phyloP scores from a whole-genome alignment of 2,329 filamentous ascomycete genomes.

The Bimuria novae-zelandiae region DNA sequence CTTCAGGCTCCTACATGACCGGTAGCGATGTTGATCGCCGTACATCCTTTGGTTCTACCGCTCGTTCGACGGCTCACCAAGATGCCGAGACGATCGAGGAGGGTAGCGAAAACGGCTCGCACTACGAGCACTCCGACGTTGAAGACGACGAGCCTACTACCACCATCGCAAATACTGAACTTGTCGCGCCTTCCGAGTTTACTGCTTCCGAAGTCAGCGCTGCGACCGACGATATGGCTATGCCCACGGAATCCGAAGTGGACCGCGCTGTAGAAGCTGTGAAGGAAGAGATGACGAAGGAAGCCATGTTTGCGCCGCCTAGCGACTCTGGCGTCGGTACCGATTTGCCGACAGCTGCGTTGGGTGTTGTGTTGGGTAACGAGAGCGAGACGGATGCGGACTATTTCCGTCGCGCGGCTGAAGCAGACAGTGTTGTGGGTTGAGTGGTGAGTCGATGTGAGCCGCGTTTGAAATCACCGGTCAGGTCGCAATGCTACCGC shows the following conservation, averaged over 20 bases:
- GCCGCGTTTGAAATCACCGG: background rate
- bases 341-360: conserved; percentile 40
- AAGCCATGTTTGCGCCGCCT: conserved; percentile 25
- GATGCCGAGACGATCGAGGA: conserved; percentile 40
- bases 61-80: conserved; percentile 37
- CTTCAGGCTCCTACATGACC: conserved; percentile 55
- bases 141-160: conserved; percentile 39
- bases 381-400: conserved; percentile 36
- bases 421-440: conserved; percentile 45
- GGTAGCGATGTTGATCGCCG: conserved; percentile 53
- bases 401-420: conserved; percentile 43
- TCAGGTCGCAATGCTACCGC: background rate
- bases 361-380: conserved; percentile 28
- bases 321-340: conserved; percentile 46
- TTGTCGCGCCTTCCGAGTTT: conserved; percentile 25
- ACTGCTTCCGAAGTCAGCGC: conserved; percentile 27
- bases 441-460: conserved; percentile 13
- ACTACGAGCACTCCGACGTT: conserved; percentile 31
- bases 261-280: conserved; percentile 37
- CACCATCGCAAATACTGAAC: conserved; percentile 15
- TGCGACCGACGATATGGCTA: conserved; percentile 21
- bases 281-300: conserved; percentile 34
- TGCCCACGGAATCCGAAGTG: conserved; percentile 41
- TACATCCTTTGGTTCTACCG: conserved; percentile 49
- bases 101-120: conserved; percentile 23